Conservation (phyloP, 148 eudicot species). For the Heliosperma pusillum region DNA sequence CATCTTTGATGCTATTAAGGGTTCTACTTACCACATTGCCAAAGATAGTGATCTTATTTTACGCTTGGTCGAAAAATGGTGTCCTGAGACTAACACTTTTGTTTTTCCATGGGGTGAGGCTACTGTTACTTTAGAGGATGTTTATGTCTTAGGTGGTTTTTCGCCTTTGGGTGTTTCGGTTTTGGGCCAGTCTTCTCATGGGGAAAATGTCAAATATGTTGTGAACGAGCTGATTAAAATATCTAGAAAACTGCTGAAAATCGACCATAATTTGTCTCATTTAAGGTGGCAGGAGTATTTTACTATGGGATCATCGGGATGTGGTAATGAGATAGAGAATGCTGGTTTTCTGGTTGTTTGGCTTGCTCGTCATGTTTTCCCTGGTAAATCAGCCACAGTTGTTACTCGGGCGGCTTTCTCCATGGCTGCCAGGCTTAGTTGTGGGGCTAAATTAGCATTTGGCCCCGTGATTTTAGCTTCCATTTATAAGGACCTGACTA, state of each 20-base stretch:
- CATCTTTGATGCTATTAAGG: slow-evolving; percentile 23
- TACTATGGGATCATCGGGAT: too few relatives aligned
- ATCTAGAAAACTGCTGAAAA: too few relatives aligned
- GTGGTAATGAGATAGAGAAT: too few relatives aligned
- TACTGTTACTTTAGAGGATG: slow-evolving; percentile 36
- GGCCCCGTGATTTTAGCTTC: slow-evolving; percentile 36
- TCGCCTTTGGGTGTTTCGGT: slow-evolving; percentile 24
- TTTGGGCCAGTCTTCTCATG: too few relatives aligned
- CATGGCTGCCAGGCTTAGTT: slow-evolving; percentile 31
- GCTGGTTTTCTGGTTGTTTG: slow-evolving; percentile 30
- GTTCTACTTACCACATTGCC: slow-evolving; percentile 25
- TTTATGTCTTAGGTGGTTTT: slow-evolving; percentile 34
- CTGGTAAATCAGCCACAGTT: neutral
- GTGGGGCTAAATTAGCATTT: slow-evolving; percentile 25
- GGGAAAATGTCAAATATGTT: too few relatives aligned
- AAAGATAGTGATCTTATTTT: slow-evolving; percentile 21
- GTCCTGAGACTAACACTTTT: slow-evolving; percentile 28
- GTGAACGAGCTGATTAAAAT: too few relatives aligned
- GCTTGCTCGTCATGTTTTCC: slow-evolving; percentile 33
- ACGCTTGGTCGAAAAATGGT: slow-evolving; percentile 31
- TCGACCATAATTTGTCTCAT: too few relatives aligned
- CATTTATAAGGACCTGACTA: slow-evolving; percentile 32
- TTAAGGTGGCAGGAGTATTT: too few relatives aligned
- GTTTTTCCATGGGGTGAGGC: slow-evolving; percentile 33
- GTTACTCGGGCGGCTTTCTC: slow-evolving; percentile 17